A percentile compares a stretch with the other conserved stretches of the same genome.
Conservation (phyloP, 495 filamentous ascomycete species). For the Neurospora sp. region DNA sequence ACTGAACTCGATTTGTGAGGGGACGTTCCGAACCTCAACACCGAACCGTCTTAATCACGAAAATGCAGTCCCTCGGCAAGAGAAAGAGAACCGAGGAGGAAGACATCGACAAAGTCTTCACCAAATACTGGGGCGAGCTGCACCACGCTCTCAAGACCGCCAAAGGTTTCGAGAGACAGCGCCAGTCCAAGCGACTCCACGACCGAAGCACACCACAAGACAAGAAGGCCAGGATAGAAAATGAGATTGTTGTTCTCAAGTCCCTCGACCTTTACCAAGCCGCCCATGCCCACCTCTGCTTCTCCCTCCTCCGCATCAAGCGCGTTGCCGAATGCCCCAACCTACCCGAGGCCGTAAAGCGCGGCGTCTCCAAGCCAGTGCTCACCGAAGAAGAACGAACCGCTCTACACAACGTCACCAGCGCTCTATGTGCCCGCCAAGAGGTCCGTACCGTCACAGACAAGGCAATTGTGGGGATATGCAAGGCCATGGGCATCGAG, state of each 20-base stretch:
- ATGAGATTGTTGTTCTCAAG: conserved; percentile 68
- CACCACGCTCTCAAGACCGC: conserved; percentile 63
- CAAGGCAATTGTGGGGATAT: conserved; percentile 51
- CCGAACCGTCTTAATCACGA: background rate
- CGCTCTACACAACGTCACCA: conserved; percentile 61
- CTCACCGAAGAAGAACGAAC: conserved; percentile 36
- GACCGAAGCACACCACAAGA: conserved; percentile 46
- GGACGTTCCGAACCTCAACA: background rate
- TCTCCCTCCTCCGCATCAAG: conserved; percentile 65
- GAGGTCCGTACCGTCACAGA: conserved; percentile 60
- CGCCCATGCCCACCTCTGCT: conserved; percentile 62
- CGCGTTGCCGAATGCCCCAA: conserved; percentile 44
- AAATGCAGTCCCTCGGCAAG: conserved; percentile 29
- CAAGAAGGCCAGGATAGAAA: conserved; percentile 48
- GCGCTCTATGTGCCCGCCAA: conserved; percentile 66
- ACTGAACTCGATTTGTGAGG: background rate
- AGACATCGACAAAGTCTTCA: conserved; percentile 42
- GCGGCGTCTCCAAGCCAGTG: conserved; percentile 35
- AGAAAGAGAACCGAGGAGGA: conserved; percentile 32
- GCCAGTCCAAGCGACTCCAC: conserved; percentile 66
- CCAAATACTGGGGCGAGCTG: conserved; percentile 49
- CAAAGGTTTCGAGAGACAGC: conserved; percentile 84
- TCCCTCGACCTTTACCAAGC: conserved; percentile 52
- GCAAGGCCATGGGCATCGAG: conserved; percentile 48
- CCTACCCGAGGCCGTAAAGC: conserved; percentile 41